These are phyloP conservation scores for Nigrograna mackinnonii DNA, from an alignment of 2,329 filamentous ascomycete genomes.

Conservation along the genomic window DNA sequence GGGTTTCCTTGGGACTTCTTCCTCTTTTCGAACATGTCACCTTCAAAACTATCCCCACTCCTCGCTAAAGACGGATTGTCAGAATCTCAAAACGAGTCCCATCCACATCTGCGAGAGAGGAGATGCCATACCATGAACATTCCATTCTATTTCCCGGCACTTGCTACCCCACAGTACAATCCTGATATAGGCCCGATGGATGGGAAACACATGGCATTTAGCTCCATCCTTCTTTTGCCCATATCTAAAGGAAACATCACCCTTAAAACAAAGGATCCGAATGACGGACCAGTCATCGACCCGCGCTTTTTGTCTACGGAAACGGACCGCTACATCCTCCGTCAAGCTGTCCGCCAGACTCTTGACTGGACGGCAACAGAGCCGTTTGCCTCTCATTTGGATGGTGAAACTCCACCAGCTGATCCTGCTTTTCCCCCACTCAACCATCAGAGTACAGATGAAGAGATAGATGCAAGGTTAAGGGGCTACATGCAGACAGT, in stretches of 20 bases:
- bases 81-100: background rate
- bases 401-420: slow-evolving; percentile 17
- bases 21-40: slow-evolving; percentile 15
- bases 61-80: slow-evolving; percentile 1
- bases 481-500: background rate
- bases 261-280: slow-evolving; percentile 17
- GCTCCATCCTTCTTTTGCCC: slow-evolving; percentile 19
- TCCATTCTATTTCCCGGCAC: slow-evolving; percentile 16
- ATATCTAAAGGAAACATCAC: slow-evolving; percentile 24
- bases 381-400: slow-evolving; percentile 11
- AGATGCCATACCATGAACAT: slow-evolving; percentile 18
- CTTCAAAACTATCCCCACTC: slow-evolving; percentile 7
- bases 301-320: slow-evolving; percentile 22
- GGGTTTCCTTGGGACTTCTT: slow-evolving; percentile 18
- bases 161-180: slow-evolving; percentile 5
- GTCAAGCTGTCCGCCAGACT: slow-evolving; percentile 15
- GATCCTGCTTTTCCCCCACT: slow-evolving; percentile 8
- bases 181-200: slow-evolving; percentile 9
- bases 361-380: slow-evolving; percentile 11
- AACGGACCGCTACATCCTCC: slow-evolving; percentile 23
- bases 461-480: slow-evolving; percentile 22
- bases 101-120: slow-evolving; percentile 8
- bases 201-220: slow-evolving; percentile 14
- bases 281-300: slow-evolving; percentile 18
- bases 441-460: slow-evolving; percentile 18